phyloP scores from a whole-genome alignment of 2,329 filamentous ascomycete genomes.

The Sporothrix pallida region DNA sequence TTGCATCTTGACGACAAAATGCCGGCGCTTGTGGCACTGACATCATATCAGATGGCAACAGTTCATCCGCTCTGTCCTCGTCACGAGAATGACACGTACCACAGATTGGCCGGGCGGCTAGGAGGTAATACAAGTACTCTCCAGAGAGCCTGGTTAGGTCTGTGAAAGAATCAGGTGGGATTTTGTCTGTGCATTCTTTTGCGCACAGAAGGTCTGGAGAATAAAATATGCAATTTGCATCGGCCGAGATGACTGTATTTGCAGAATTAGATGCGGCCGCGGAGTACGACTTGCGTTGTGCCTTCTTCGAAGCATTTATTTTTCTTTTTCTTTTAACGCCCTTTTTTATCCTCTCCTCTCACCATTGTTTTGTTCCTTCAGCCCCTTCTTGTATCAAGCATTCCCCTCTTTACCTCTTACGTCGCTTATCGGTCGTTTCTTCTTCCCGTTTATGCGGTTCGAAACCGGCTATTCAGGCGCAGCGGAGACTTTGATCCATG shows the following conservation, averaged over 20 bases:
- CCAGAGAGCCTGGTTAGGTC: no score
- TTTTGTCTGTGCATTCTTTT: background rate
- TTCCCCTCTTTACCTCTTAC: slow-evolving; percentile 4
- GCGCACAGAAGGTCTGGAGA: background rate
- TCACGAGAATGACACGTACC: slow-evolving; percentile 17
- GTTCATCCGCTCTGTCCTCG: background rate
- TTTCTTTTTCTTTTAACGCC: no score
- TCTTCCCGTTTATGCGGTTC: slow-evolving; percentile 28
- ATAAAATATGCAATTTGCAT: background rate
- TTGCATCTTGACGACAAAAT: background rate
- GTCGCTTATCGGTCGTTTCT: slow-evolving; percentile 1
- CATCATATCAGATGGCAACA: slow-evolving; percentile 11
- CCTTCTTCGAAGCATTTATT: no score
- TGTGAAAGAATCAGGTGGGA: no score
- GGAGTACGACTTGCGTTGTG: no score
- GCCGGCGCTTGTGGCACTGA: background rate
- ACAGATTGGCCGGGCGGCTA: background rate
- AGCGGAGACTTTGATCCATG: background rate
- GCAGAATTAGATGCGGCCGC: background rate
- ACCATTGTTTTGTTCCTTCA: background rate
- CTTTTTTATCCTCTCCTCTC: no score
- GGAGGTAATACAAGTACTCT: background rate
- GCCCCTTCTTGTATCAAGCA: background rate
- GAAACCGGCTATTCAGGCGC: slow-evolving; percentile 28
- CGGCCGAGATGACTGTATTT: background rate